Percentiles rank a stretch among this genome's conserved stretches.
Evolutionary conservation across 768 basidiomycete species (phyloP).

Genomic region (Boletus eberwhitei): DNA sequence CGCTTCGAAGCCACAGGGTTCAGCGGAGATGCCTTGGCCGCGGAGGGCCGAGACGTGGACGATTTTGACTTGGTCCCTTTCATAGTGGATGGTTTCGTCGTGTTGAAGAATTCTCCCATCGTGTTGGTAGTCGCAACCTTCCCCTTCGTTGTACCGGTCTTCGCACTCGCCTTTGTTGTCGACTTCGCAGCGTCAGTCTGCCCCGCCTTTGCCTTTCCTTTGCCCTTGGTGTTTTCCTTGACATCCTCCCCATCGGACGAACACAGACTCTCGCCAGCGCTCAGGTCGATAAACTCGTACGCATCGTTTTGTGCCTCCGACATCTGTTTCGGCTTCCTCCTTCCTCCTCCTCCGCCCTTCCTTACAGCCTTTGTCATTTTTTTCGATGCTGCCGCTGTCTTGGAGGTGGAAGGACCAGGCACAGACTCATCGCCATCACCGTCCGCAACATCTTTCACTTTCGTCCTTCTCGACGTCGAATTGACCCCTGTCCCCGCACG

Average conservation of each 20-base stretch:
- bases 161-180: not conserved
- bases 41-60: not conserved
- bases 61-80: constrained; percentile 4
- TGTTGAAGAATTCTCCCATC: constrained; percentile 7
- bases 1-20: not conserved
- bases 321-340: constrained; percentile 21
- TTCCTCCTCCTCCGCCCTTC: not conserved
- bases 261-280: constrained; percentile 21
- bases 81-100: constrained; percentile 7
- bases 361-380: constrained; percentile 4
- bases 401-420: constrained; percentile 3
- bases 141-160: not conserved
- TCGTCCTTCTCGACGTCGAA: constrained; percentile 1
- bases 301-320: constrained; percentile 27
- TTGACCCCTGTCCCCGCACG: not conserved
- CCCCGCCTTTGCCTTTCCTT: constrained; percentile 5
- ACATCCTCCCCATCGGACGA: constrained; percentile 12
- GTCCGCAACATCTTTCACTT: not conserved
- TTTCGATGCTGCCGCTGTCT: constrained; percentile 3
- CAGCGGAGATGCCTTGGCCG: not conserved
- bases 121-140: constrained; percentile 2
- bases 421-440: not conserved
- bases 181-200: not conserved
- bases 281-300: constrained; percentile 27
- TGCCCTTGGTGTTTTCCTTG: constrained; percentile 1